Percentiles rank a stretch among this genome's conserved stretches.
Evolutionary conservation across 257 asterid species (phyloP).

Genomic region (Anisodus tanguticus): DNA sequence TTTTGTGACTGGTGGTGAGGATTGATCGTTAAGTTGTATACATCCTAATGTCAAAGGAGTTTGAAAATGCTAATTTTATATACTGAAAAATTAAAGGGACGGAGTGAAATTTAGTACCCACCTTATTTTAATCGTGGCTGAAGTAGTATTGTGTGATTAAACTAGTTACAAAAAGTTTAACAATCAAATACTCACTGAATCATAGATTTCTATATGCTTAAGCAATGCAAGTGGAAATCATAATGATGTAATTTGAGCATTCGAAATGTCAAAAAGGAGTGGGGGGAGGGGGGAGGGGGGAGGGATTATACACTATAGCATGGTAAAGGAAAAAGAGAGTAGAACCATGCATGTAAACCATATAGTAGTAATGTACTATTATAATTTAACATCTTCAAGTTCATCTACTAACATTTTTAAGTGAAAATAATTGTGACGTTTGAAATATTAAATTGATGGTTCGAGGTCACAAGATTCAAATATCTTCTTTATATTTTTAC

Average conservation of each 20-base stretch:
- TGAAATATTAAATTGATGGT: no score
- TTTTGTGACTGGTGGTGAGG: not conserved
- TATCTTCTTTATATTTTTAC: no score
- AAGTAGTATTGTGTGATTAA: not conserved
- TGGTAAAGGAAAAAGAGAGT: no score
- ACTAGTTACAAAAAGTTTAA: not conserved
- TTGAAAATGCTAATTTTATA: not conserved
- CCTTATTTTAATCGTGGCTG: no score
- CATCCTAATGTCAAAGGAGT: not conserved
- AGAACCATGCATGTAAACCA: not conserved
- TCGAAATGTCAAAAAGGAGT: not conserved
- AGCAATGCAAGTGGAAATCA: slow-evolving; percentile 18
- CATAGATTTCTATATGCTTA: no score
- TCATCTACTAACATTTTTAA: no score
- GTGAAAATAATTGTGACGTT: no score
- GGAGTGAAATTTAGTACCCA: no score
- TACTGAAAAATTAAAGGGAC: no score
- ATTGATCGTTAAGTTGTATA: not conserved
- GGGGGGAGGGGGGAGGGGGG: not conserved
- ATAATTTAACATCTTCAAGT: no score
- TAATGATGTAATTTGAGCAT: not conserved
- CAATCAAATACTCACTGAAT: not conserved
- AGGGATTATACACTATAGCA: no score
- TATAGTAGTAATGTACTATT: not conserved
- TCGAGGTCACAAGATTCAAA: no score